phyloP scores from a whole-genome alignment of 495 filamentous ascomycete genomes.

The Neurospora cerealis region DNA sequence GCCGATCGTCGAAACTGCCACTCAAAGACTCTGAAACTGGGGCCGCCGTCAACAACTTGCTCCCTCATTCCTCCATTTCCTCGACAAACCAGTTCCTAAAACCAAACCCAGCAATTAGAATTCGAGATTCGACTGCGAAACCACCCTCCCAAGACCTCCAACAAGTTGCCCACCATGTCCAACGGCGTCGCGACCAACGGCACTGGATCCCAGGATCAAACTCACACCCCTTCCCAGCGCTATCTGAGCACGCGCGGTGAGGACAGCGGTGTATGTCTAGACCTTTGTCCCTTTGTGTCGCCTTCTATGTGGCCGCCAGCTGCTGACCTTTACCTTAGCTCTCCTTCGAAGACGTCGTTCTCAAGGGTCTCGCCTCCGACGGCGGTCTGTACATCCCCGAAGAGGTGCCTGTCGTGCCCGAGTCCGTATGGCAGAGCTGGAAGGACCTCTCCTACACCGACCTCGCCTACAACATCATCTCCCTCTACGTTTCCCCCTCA shows the following conservation, averaged over 20 bases:
- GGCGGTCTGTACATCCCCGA: conserved; percentile 88
- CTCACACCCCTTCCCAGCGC: conserved; percentile 57
- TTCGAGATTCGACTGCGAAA: not conserved
- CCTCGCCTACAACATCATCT: conserved; percentile 64
- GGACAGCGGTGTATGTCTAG: conserved; percentile 57
- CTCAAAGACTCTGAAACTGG: not conserved
- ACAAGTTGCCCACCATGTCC: conserved; percentile 10
- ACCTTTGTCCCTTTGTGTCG: not conserved
- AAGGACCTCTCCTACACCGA: conserved; percentile 66
- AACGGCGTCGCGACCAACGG: conserved; percentile 16
- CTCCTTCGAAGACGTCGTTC: conserved; percentile 81
- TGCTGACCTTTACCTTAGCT: conserved; percentile 41
- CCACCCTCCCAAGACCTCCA: not conserved
- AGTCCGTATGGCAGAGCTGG: conserved; percentile 58
- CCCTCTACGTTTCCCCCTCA: conserved; percentile 66
- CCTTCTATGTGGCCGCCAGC: not conserved
- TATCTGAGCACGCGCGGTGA: conserved; percentile 76
- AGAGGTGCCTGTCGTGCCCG: conserved; percentile 53
- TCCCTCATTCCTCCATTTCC: not conserved
- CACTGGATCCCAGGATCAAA: conserved; percentile 9
- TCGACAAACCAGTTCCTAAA: not conserved
- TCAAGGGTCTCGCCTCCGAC: conserved; percentile 84
- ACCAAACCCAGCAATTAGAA: not conserved
- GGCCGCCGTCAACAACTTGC: not conserved
- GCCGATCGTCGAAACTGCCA: not conserved